Conservation (phyloP, 768 basidiomycete species). For the Kwoniella botswanensis region DNA sequence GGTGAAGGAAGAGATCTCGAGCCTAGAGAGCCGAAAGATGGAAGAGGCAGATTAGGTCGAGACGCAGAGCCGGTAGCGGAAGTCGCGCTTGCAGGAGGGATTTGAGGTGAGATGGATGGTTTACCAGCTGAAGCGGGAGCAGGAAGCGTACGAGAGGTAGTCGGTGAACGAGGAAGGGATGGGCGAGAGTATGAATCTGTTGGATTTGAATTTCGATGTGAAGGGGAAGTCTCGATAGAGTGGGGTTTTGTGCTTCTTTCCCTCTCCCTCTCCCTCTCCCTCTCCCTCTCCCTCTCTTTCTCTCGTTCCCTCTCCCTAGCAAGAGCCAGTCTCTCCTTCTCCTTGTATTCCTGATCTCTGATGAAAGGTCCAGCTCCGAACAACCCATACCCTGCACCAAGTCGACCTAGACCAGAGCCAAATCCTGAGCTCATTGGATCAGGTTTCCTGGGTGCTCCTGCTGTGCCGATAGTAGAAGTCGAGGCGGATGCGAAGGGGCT, state of each 20-base stretch:
- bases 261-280: conserved; percentile 4
- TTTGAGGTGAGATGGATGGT: conserved; percentile 31
- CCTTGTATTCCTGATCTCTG: conserved; percentile 24
- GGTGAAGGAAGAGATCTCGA: conserved; percentile 34
- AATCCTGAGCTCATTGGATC: conserved; percentile 11
- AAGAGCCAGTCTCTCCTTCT: conserved; percentile 23
- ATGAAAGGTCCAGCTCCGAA: conserved; percentile 16
- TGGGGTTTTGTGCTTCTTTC: not conserved
- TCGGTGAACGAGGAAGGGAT: conserved; percentile 29
- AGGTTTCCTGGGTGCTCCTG: not conserved
- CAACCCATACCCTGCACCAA: conserved; percentile 13
- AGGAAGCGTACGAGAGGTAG: conserved; percentile 9
- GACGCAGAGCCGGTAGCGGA: conserved; percentile 3
- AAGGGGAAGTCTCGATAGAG: conserved; percentile 15
- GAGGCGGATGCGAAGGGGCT: conserved; percentile 10
- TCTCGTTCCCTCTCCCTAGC: conserved; percentile 22
- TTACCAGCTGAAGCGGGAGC: conserved; percentile 10
- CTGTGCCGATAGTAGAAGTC: not conserved
- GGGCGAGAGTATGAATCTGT: conserved; percentile 29
- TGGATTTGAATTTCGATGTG: conserved; percentile 9
- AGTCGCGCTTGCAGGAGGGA: conserved; percentile 18
- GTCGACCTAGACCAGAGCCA: conserved; percentile 3
- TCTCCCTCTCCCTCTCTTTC: conserved; percentile 10
- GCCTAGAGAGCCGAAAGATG: conserved; percentile 23
- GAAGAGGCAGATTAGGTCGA: conserved; percentile 32